Evolutionary conservation across 192 early-diverging fungal species (phyloP).

Genomic region (Coemansia sp.): DNA sequence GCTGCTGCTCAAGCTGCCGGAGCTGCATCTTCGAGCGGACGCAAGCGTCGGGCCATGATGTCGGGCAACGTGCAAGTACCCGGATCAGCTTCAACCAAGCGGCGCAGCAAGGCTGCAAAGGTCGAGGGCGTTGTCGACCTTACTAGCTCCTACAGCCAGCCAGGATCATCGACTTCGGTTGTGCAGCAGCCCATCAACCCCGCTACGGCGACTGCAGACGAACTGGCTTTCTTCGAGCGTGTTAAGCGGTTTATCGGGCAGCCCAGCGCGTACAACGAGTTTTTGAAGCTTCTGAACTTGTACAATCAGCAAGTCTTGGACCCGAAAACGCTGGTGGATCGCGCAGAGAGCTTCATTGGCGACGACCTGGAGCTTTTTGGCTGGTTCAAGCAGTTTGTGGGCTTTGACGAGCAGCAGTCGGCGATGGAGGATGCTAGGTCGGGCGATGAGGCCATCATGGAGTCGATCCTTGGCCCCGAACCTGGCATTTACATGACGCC

Average conservation of each 20-base stretch:
- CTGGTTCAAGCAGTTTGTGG: slow-evolving; percentile 84
- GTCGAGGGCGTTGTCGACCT: slow-evolving; percentile 18
- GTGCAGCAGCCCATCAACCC: slow-evolving; percentile 32
- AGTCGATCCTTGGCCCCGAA: slow-evolving; percentile 45
- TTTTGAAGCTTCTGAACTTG: slow-evolving; percentile 91
- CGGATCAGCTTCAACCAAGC: slow-evolving; percentile 37
- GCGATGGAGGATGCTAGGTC: slow-evolving; percentile 45
- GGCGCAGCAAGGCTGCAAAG: slow-evolving; percentile 42
- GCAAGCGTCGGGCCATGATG: slow-evolving; percentile 45
- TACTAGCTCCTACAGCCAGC: slow-evolving; percentile 20
- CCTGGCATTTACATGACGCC: slow-evolving; percentile 40
- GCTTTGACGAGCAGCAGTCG: slow-evolving; percentile 53
- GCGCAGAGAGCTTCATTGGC: slow-evolving; percentile 81
- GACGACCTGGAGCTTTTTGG: slow-evolving; percentile 84
- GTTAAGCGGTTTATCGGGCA: slow-evolving; percentile 84
- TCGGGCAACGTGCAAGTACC: slow-evolving; percentile 24
- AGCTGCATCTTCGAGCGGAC: slow-evolving; percentile 26
- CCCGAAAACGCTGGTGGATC: slow-evolving; percentile 77
- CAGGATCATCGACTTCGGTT: not conserved
- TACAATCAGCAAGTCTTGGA: slow-evolving; percentile 94
- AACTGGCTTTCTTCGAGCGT: slow-evolving; percentile 92
- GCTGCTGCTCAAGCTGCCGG: slow-evolving; percentile 19
- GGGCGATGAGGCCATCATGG: slow-evolving; percentile 44
- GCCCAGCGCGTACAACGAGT: slow-evolving; percentile 91
- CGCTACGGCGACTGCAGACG: slow-evolving; percentile 65